phyloP scores from a whole-genome alignment of 129 eudicot species.

The Pseudognaphalium luteoalbum region DNA sequence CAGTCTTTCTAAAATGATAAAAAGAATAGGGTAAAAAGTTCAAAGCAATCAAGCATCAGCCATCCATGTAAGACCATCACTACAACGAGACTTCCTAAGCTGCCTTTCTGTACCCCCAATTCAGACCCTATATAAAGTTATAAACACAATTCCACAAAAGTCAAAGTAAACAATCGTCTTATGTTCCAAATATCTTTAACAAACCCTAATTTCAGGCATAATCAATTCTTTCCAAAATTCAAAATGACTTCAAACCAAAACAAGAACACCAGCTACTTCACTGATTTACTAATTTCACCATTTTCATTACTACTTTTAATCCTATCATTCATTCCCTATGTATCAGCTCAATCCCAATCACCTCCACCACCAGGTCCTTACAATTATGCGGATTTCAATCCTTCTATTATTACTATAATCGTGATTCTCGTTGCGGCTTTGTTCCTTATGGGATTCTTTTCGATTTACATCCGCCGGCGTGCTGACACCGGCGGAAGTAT shows the following conservation, averaged over 20 bases:
- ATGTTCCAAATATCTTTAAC: slow-evolving; percentile 14
- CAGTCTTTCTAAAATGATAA: too few species aligned
- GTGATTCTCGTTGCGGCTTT: slow-evolving; percentile 34
- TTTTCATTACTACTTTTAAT: neutral
- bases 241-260: slow-evolving; percentile 4
- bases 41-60: neutral
- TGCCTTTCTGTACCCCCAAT: neutral
- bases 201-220: slow-evolving; percentile 14
- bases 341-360: slow-evolving; percentile 33
- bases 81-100: neutral
- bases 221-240: neutral
- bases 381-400: slow-evolving; percentile 28
- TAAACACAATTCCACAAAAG: slow-evolving; percentile 11
- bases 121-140: slow-evolving; percentile 5
- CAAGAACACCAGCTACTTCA: neutral
- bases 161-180: slow-evolving; percentile 18
- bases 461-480: slow-evolving; percentile 50
- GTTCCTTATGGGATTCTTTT: slow-evolving; percentile 37
- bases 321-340: slow-evolving; percentile 17
- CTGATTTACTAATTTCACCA: neutral
- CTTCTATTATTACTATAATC: slow-evolving; percentile 41
- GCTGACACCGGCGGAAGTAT: neutral
- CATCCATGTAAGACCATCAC: slow-evolving; percentile 25
- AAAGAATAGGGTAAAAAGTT: neutral
- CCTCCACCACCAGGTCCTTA: slow-evolving; percentile 25